Evolutionary conservation across 2,329 filamentous ascomycete genomes (phyloP).

Genomic region (Diaporthe longicolla): DNA sequence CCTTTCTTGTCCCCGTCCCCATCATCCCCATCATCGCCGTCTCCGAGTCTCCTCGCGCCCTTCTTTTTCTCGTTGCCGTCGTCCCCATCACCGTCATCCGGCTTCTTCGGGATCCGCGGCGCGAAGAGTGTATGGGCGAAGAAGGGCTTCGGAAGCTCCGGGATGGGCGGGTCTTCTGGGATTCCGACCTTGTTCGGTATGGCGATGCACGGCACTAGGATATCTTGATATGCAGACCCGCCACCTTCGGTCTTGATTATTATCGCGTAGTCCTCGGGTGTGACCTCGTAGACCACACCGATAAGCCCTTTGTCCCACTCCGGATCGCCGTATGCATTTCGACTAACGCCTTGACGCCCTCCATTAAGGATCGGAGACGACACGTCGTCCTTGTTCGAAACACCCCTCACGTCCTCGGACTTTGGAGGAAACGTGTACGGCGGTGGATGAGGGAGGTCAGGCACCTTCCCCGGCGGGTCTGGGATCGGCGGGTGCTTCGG

Average conservation of each 20-base stretch:
- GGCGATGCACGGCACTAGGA: conserved; percentile 82
- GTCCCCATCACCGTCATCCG: conserved; percentile 44
- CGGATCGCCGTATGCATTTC: conserved; percentile 60
- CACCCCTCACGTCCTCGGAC: not conserved
- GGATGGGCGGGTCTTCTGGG: conserved; percentile 72
- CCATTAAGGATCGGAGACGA: conserved; percentile 36
- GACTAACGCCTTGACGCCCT: not conserved
- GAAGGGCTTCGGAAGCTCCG: conserved; percentile 73
- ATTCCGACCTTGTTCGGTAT: conserved; percentile 72
- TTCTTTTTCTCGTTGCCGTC: not conserved
- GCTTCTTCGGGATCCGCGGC: conserved; percentile 62
- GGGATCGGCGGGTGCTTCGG: conserved; percentile 55
- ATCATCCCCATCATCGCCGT: conserved; percentile 31
- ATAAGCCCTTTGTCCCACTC: conserved; percentile 86
- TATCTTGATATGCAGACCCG: conserved; percentile 86
- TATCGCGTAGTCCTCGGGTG: conserved; percentile 81
- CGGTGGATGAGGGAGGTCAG: conserved; percentile 47
- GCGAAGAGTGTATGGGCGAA: conserved; percentile 88
- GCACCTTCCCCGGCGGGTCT: conserved; percentile 43
- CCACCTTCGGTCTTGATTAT: conserved; percentile 95
- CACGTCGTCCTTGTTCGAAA: too few species aligned
- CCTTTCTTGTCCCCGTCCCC: conserved; percentile 39
- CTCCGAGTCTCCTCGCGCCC: not conserved
- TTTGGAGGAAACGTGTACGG: conserved; percentile 37
- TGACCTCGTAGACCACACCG: conserved; percentile 97